Evolutionary conservation across 1,284 basidiomycete genomes (phyloP).

Genomic region (Austropuccinia psidii): DNA sequence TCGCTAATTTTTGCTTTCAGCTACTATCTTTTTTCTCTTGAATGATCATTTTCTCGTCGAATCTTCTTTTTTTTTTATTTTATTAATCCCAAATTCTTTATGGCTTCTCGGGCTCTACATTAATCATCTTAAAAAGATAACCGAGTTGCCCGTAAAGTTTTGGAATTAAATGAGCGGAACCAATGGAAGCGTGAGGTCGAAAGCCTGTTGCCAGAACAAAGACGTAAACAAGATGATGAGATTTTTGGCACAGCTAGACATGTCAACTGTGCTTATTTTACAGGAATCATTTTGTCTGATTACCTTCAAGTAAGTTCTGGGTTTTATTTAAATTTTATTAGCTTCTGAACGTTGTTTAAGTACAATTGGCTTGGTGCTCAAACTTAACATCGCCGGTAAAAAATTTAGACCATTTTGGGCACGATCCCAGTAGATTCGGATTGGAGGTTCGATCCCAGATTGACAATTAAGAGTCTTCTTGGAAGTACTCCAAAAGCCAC

Average conservation of each 20-base stretch:
- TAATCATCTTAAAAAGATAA: constrained; percentile 1
- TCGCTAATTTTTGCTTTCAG: not conserved
- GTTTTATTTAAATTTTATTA: not conserved
- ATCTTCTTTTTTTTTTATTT: too few species aligned
- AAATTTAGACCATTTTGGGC: constrained; percentile 26
- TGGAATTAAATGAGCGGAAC: constrained; percentile 28
- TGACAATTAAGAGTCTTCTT: constrained; percentile 20
- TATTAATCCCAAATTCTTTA: too few species aligned
- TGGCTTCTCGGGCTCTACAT: not conserved
- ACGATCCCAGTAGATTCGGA: constrained; percentile 29
- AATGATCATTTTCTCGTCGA: too few species aligned
- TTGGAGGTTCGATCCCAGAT: constrained; percentile 29
- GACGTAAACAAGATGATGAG: constrained; percentile 54
- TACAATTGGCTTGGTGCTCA: too few species aligned
- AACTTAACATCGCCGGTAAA: too few species aligned
- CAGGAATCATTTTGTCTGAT: constrained; percentile 12
- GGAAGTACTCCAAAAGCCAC: constrained; percentile 25
- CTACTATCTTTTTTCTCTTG: not conserved
- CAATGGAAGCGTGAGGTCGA: constrained; percentile 45
- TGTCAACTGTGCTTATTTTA: constrained; percentile 66
- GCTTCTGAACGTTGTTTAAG: not conserved
- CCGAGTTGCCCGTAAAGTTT: constrained; percentile 16
- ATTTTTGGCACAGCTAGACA: constrained; percentile 66
- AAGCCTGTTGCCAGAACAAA: constrained; percentile 49
- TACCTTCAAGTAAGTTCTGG: constrained; percentile 13